Evolutionary conservation across 169 alveolate species (phyloP).

Genomic region (Neospora caninum): DNA sequence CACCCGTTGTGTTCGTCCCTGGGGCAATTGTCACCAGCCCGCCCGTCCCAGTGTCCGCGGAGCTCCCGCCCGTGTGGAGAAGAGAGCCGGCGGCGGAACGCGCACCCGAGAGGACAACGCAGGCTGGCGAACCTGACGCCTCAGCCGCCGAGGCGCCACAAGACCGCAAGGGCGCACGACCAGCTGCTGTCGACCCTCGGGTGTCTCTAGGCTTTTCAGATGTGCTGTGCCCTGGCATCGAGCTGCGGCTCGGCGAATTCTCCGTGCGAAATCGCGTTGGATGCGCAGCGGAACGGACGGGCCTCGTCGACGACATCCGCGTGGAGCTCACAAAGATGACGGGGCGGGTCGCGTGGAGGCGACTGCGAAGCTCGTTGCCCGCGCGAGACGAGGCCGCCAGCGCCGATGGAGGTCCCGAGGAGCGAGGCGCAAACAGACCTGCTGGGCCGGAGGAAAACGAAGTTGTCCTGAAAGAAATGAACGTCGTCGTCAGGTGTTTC

Average conservation of each 20-base stretch:
- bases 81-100: not conserved
- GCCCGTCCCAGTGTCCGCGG: not conserved
- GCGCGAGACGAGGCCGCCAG: not conserved
- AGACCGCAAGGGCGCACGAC: not conserved
- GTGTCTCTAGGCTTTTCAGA: not conserved
- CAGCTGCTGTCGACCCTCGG: not conserved
- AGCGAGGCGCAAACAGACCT: not conserved
- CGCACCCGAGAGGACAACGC: not conserved
- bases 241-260: slow-evolving; percentile 12
- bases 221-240: slow-evolving; percentile 8
- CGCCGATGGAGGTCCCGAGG: not conserved
- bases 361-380: not conserved
- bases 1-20: not conserved
- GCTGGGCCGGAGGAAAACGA: not conserved
- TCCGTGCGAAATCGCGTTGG: not conserved
- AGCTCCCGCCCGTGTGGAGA: not conserved
- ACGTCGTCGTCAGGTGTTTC: not conserved
- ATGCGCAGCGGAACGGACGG: not conserved
- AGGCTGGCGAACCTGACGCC: not conserved
- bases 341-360: slow-evolving; percentile 18
- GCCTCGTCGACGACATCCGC: not conserved
- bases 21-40: not conserved
- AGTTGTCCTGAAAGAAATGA: slow-evolving; percentile 14
- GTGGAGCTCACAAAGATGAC: not conserved
- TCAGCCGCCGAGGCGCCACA: not conserved